Base-by-base conservation (phyloP, 2,329 filamentous ascomycete genomes). In the Fusarium ambrosium region DNA sequence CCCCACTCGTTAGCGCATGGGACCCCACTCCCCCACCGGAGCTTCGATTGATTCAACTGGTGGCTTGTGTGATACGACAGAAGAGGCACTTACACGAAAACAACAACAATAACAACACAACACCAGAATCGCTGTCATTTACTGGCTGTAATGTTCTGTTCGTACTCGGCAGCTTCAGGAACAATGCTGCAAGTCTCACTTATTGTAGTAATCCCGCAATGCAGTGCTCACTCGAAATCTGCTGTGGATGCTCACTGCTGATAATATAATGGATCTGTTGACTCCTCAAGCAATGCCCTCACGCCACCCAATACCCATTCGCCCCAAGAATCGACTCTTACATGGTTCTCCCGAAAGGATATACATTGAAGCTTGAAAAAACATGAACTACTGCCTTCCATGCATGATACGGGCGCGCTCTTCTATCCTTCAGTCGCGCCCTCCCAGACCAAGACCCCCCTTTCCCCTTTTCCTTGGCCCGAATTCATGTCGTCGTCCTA, bases 401-500 rank as follows among this genome's bases (percentile, higher is more conserved):
- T 32, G 48, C 48, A 55, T 55, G 48, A 55, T 55, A 55, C 27
- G 48, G 48, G 48, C 27, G 48, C 48, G 53, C 53, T 64, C 51
- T 45, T 53, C 51, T 59, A 51, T 62, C 64, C 56, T 34, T 34
- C 61, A 58, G 14, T 48, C 45, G 18, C 27, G 22, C 62, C 56
- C 60, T 34, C 29, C 59, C 62, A 63, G 56, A 22, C 53, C 34
- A 48, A 45, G 39, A 37, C 58, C 41, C 48, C 51, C 37, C 32
- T 55, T 37, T 11, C 36, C 36, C 37, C 58, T 66, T 27, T 66
- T 45, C 56, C 72, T 48, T 64, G 62, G 59, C 74, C 62, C 71
- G 75, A 72, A 73, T 67, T 82, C 80, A 74, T 82, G 68, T 77
- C 77, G 73, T 82, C 80, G 75, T 82, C 76, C 79, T 74, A 65